Evolutionary conservation across 257 asterid species (phyloP).

Genomic region (Solanum boliviense): DNA sequence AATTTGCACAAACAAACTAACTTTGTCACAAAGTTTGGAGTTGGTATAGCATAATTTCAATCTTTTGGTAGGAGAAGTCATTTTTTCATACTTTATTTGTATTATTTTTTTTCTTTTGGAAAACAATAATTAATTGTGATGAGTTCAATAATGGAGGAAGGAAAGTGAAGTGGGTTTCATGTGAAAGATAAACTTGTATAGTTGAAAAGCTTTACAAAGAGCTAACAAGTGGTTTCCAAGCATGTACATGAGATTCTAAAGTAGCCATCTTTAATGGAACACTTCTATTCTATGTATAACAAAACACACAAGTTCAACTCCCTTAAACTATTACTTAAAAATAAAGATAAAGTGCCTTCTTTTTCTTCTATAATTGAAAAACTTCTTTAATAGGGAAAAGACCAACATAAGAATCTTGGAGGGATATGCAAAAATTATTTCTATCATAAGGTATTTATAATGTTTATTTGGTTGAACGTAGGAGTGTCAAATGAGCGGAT

Average conservation of each 20-base stretch:
- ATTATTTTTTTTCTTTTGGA: background rate
- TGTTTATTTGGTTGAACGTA: background rate
- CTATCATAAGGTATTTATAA: too few relatives aligned
- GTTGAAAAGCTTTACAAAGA: background rate
- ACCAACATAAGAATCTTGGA: background rate
- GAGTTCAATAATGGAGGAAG: background rate
- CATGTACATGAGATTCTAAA: background rate
- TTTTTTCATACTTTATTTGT: background rate
- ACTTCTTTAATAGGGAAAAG: background rate
- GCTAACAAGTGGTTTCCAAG: background rate
- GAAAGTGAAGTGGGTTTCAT: background rate
- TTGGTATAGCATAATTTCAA: background rate
- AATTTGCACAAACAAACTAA: background rate
- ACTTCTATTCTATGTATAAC: background rate
- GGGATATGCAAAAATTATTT: background rate
- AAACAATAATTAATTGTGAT: background rate
- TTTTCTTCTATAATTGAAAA: background rate
- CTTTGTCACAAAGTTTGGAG: background rate
- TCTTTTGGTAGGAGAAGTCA: background rate
- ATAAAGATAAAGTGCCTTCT: background rate
- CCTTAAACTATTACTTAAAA: background rate
- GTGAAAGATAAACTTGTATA: background rate
- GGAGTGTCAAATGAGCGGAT: background rate
- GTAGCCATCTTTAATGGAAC: background rate
- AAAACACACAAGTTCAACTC: background rate